These are phyloP conservation scores for Symmetrospora coprosmae DNA, from an alignment of 768 basidiomycete species.

Conservation along the genomic window DNA sequence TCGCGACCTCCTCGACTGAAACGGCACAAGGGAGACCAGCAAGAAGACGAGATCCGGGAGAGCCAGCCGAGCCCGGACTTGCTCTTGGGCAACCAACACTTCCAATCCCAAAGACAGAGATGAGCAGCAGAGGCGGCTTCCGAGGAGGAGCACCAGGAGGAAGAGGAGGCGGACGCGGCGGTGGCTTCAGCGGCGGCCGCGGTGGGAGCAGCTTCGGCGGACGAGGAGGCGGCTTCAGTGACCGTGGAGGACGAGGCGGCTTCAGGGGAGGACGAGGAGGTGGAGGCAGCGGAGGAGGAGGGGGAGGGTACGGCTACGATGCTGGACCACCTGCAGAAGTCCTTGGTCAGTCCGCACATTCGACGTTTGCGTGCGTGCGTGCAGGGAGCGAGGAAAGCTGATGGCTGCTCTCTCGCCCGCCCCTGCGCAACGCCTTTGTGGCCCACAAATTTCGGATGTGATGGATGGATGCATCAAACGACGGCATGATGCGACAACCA, in stretches of 20 bases:
- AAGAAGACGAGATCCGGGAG: too few relatives aligned
- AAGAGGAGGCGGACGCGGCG: conserved; percentile 22
- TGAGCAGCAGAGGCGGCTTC: conserved; percentile 33
- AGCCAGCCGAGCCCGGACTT: too few relatives aligned
- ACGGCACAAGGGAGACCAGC: too few relatives aligned
- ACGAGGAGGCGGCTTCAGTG: conserved; percentile 17
- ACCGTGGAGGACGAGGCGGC: background rate
- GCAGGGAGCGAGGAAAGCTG: too few relatives aligned
- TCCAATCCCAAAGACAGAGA: too few relatives aligned
- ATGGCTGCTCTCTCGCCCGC: too few relatives aligned
- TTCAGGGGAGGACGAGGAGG: conserved; percentile 27
- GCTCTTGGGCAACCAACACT: too few relatives aligned
- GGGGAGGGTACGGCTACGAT: conserved; percentile 37
- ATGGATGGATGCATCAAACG: background rate
- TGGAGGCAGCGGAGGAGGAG: conserved; percentile 36
- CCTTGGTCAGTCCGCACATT: conserved; percentile 35
- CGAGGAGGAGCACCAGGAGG: conserved; percentile 27
- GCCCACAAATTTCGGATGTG: background rate
- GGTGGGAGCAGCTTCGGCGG: conserved; percentile 25
- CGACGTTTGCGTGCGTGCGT: background rate
- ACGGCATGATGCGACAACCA: too few relatives aligned
- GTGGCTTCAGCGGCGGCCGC: conserved; percentile 27
- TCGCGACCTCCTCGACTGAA: too few relatives aligned
- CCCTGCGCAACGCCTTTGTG: too few relatives aligned
- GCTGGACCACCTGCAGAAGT: conserved; percentile 42